phyloP scores from a whole-genome alignment of 2,329 filamentous ascomycete species.

The Curvularia sp. region DNA sequence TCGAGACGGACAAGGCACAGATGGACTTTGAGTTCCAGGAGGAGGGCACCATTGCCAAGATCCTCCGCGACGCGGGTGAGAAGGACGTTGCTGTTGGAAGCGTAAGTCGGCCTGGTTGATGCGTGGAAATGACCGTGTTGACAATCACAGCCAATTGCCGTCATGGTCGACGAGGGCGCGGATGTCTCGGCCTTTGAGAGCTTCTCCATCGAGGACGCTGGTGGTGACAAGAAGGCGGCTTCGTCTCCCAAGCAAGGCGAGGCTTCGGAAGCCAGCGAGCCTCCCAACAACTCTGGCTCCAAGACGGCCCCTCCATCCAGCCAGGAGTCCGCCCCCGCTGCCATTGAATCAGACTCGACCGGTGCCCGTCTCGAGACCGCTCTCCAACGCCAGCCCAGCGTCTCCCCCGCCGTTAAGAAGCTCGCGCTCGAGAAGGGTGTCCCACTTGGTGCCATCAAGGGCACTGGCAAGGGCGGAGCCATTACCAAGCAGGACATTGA shows the following conservation, averaged over 20 bases:
- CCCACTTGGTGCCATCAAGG: conserved; percentile 79
- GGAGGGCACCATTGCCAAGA: conserved; percentile 92
- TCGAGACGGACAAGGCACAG: conserved; percentile 99
- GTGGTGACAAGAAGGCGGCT: conserved; percentile 75
- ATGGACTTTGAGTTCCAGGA: conserved; percentile 99
- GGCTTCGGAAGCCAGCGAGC: conserved; percentile 67
- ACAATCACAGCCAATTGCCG: conserved; percentile 81
- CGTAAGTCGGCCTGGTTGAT: conserved; percentile 62
- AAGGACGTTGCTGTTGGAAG: conserved; percentile 95
- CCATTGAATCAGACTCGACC: conserved; percentile 75
- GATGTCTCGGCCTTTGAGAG: conserved; percentile 88
- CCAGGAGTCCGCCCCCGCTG: conserved; percentile 57
- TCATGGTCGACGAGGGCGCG: conserved; percentile 89
- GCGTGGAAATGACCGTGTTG: conserved; percentile 24
- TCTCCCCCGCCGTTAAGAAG: conserved; percentile 76
- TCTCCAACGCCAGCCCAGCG: conserved; percentile 81
- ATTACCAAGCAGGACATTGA: conserved; percentile 94
- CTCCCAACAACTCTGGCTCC: conserved; percentile 61
- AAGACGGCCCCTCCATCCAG: conserved; percentile 63
- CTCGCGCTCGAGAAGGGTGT: conserved; percentile 86
- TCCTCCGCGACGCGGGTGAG: conserved; percentile 88
- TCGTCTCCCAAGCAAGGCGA: conserved; percentile 68
- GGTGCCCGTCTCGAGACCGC: conserved; percentile 81
- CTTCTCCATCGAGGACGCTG: conserved; percentile 89
- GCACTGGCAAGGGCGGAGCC: conserved; percentile 82